These are phyloP conservation scores for Suhomyces panamericanus DNA, from an alignment of 1,139 yeast species.

Conservation along the genomic window DNA sequence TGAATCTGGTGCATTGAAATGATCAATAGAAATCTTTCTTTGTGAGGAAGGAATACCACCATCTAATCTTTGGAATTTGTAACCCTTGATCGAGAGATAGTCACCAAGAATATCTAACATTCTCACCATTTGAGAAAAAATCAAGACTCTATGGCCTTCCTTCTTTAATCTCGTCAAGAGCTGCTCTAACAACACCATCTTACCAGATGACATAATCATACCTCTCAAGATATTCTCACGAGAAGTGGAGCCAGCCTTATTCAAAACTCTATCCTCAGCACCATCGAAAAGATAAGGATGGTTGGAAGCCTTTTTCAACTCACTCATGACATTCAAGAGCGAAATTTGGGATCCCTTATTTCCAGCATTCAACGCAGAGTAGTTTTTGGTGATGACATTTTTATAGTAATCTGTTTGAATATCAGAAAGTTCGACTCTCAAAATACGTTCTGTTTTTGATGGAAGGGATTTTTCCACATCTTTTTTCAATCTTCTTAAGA, in stretches of 20 bases:
- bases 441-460: constrained; percentile 88
- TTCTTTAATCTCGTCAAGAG: constrained; percentile 76
- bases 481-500: constrained; percentile 87
- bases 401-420: constrained; percentile 93
- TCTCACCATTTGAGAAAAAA: constrained; percentile 96
- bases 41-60: constrained; percentile 96
- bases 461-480: constrained; percentile 97
- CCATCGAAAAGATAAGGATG: constrained; percentile 95
- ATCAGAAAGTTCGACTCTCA: constrained; percentile 93
- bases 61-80: constrained; percentile 87
- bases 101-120: constrained; percentile 95
- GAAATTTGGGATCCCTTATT: constrained; percentile 76
- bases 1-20: constrained; percentile 91
- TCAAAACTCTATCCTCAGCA: constrained; percentile 82
- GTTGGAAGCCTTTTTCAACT: constrained; percentile 92
- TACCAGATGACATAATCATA: constrained; percentile 95
- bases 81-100: constrained; percentile 85
- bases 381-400: constrained; percentile 88
- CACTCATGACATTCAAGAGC: constrained; percentile 88
- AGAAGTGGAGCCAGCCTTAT: constrained; percentile 57
- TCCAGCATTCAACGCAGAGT: constrained; percentile 87
- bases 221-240: constrained; percentile 86
- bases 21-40: constrained; percentile 92
- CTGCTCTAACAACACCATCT: constrained; percentile 94
- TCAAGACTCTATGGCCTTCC: constrained; percentile 94